A percentile compares a stretch with the other conserved stretches of the same genome.
phyloP scores from a whole-genome alignment of 306 rosid genomes.

The Cicer arietinum region DNA sequence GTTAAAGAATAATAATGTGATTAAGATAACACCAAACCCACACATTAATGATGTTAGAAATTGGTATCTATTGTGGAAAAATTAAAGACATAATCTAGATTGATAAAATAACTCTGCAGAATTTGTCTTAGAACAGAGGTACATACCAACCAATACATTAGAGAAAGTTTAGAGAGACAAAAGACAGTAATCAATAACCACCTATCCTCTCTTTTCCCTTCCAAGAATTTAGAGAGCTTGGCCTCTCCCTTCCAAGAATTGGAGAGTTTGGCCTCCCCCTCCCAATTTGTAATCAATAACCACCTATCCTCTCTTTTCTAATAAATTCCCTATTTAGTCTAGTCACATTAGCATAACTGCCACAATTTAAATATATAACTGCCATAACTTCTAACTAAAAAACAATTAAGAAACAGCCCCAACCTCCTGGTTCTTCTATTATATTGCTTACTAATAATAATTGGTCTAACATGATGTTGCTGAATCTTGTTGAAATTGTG shows the following conservation, averaged over 20 bases:
- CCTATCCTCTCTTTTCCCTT: neutral
- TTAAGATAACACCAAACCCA: neutral
- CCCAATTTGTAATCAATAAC: neutral
- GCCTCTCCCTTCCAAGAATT: neutral
- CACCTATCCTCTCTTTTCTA: neutral
- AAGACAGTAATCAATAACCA: too few relatives aligned
- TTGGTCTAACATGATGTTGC: neutral
- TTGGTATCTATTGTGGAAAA: too few relatives aligned
- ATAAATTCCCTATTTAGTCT: neutral
- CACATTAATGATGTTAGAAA: neutral
- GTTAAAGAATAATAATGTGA: conserved; percentile 6
- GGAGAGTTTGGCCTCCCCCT: neutral
- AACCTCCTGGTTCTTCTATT: neutral
- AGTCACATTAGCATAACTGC: neutral
- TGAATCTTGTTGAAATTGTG: too few relatives aligned
- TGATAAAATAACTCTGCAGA: too few relatives aligned
- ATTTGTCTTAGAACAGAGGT: too few relatives aligned
- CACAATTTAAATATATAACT: neutral
- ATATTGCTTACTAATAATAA: neutral
- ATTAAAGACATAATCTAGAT: too few relatives aligned
- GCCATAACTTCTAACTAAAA: neutral
- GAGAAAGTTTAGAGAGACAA: neutral
- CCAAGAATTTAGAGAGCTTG: neutral
- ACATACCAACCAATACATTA: neutral
- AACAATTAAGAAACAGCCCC: neutral